Base-by-base conservation (phyloP, 306 rosid species). In the Comarum palustre region DNA sequence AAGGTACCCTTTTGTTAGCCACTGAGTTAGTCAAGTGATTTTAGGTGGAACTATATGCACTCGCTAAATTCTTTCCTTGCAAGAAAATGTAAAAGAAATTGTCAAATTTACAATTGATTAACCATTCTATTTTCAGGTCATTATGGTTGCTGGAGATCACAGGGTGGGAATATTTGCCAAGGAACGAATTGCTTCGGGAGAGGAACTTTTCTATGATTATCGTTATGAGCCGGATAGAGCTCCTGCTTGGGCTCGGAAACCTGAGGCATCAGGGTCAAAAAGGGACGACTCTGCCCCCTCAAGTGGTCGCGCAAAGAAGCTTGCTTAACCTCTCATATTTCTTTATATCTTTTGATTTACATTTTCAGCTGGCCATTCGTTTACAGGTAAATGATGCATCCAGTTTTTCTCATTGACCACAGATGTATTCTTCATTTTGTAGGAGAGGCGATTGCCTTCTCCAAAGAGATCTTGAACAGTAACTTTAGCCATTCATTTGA, bases 91-190 rank as follows among this genome's bases (percentile, higher is more conserved):
- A 48, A 14, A 11, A 4, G 43, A 39, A 1, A 10, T 48, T 41
- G 24, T 59, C 45, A 32, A 38, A 48, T 27, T 66, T 6, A 55
- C 36, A 6, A 51, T 42, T 3, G 25, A 8, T 34, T 34, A 39
- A 39, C 42, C 42, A 39, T 39, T 39, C 7, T 68, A 61, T 20
- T 81, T 75, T 68, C 90, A 95, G 99, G 99, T 95, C 71, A 91
- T 95, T 79, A 91, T 95, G 99, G 99, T 95, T 70, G 99, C 96
- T 0, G 99, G 99, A 72, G 97, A 95, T 84, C 99, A 95, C 75
- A 90, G 97, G 80, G 99, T 91, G 68, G 97, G 98, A 39, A 94
- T 94, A 77, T 94, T 94, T 83, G 98, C 98, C 75, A 94, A 94
- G 86, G 98, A 94, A 79, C 80, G 97, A 79, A 94, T 94, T 73